phyloP scores from a whole-genome alignment of 768 basidiomycete species.

The Lactarius psammicola region DNA sequence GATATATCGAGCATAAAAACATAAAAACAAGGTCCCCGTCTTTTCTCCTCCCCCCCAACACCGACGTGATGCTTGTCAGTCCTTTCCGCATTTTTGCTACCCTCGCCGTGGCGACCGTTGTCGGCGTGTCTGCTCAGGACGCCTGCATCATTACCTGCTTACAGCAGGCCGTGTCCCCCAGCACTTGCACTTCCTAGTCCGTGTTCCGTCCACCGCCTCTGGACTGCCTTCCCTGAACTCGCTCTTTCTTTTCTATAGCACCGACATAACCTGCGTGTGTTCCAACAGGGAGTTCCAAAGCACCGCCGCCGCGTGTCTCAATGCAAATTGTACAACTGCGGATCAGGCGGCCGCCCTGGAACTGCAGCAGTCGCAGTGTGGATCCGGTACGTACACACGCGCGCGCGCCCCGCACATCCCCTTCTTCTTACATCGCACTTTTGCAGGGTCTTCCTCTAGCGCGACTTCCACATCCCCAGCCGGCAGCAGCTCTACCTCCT shows the following conservation, averaged over 20 bases:
- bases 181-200: not conserved
- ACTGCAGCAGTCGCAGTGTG: slow-evolving; percentile 38
- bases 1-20: not conserved
- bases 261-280: slow-evolving; percentile 42
- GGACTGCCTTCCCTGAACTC: not conserved
- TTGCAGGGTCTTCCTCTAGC: not conserved
- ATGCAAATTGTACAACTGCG: slow-evolving; percentile 34
- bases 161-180: too few relatives aligned
- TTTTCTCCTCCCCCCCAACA: not conserved
- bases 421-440: not conserved
- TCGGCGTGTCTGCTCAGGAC: slow-evolving; percentile 9
- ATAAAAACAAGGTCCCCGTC: not conserved
- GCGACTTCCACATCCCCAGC: not conserved
- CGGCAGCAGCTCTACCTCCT: not conserved
- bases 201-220: too few relatives aligned
- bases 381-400: slow-evolving; percentile 16
- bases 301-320: slow-evolving; percentile 37
- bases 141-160: not conserved
- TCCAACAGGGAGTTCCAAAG: slow-evolving; percentile 39
- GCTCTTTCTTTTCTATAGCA: slow-evolving; percentile 31
- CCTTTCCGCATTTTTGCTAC: not conserved
- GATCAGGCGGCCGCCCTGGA: slow-evolving; percentile 36
- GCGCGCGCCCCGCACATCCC: not conserved
- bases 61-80: slow-evolving; percentile 1
- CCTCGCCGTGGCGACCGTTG: slow-evolving; percentile 1